Conservation (phyloP, 2,329 filamentous ascomycete genomes). For the Talaromyces sp. region DNA sequence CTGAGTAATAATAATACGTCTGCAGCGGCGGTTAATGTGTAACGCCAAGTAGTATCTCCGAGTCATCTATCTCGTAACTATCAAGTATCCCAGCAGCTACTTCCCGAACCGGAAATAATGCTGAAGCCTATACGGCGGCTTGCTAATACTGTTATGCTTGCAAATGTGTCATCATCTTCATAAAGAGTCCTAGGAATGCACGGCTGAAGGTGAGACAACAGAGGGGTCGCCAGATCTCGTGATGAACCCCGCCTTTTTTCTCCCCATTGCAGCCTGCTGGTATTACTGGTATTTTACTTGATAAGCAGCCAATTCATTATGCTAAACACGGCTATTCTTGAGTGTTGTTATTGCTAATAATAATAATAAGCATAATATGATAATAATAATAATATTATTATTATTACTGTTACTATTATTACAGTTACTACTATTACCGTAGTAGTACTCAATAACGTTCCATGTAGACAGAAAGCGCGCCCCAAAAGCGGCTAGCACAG, state of each 20-base stretch:
- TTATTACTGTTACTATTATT: neutral
- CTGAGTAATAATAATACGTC: too few relatives aligned
- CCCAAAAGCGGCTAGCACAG: neutral
- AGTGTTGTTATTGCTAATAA: neutral
- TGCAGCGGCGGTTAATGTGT: neutral
- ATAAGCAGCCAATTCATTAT: too few relatives aligned
- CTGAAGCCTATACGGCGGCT: neutral
- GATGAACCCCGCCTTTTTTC: neutral
- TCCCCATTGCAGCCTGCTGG: neutral
- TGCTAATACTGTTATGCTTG: neutral
- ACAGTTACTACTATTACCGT: neutral
- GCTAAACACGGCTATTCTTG: neutral
- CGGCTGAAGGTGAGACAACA: neutral
- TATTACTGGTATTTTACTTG: too few relatives aligned
- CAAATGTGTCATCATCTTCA: neutral
- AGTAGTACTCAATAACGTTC: too few relatives aligned
- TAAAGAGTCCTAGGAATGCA: neutral
- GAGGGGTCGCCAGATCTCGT: neutral
- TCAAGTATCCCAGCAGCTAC: neutral
- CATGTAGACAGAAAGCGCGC: neutral
- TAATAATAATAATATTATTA: neutral
- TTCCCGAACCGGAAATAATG: neutral
- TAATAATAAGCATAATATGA: neutral
- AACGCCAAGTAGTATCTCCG: neutral
- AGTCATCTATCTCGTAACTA: neutral